These are phyloP conservation scores for Cordyceps fumosorosea DNA, from an alignment of 2,329 filamentous ascomycete species.

Conservation along the genomic window DNA sequence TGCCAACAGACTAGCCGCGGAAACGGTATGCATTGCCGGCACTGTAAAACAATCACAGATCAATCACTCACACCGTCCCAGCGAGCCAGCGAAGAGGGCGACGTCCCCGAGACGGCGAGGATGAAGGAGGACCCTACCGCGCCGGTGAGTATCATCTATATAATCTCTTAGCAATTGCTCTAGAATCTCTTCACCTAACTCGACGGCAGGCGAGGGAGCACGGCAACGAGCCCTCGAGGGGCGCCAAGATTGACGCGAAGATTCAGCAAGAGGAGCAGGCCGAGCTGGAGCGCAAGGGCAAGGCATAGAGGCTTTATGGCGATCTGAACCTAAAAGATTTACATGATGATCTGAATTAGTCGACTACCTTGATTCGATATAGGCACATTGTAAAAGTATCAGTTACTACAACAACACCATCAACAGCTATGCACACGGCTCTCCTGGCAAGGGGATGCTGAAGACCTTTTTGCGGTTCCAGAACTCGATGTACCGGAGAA, in stretches of 20 bases:
- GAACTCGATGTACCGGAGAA: too few relatives aligned
- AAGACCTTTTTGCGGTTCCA: too few relatives aligned
- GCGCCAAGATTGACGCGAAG: constrained; percentile 61
- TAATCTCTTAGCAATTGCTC: too few relatives aligned
- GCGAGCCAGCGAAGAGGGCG: constrained; percentile 14
- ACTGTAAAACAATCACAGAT: background rate
- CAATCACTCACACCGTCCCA: background rate
- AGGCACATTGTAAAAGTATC: too few relatives aligned
- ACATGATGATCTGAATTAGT: background rate
- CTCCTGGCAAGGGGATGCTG: too few relatives aligned
- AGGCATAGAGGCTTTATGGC: constrained; percentile 4
- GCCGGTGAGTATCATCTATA: constrained; percentile 30
- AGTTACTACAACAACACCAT: too few relatives aligned
- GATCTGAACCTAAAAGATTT: background rate
- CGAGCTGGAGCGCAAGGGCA: constrained; percentile 52
- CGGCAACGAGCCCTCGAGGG: constrained; percentile 61
- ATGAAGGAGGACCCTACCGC: constrained; percentile 49
- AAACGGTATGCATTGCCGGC: constrained; percentile 34
- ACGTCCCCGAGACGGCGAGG: constrained; percentile 28
- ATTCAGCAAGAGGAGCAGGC: constrained; percentile 58
- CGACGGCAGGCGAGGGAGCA: constrained; percentile 45
- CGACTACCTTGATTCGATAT: too few relatives aligned
- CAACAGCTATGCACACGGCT: too few relatives aligned
- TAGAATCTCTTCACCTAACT: background rate
- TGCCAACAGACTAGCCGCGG: constrained; percentile 59